phyloP scores from a whole-genome alignment of 208 protist species.

The Acanthamoeba sp. region DNA sequence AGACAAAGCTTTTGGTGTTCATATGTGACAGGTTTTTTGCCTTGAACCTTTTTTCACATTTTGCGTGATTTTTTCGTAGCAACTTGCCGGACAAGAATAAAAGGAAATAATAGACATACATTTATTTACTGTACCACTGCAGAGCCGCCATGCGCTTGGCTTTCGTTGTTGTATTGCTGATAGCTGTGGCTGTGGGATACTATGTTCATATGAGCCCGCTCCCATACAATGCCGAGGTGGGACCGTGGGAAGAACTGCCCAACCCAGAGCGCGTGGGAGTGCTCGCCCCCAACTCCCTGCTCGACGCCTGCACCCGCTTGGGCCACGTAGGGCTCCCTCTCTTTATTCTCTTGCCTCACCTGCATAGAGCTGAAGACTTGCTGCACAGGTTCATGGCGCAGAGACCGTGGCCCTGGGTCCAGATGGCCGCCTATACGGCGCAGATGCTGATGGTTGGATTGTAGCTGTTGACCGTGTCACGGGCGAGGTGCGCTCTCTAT shows the following conservation, averaged over 20 bases:
- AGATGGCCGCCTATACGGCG: not conserved
- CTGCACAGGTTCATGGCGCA: not conserved
- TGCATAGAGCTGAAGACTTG: not conserved
- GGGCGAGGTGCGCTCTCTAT: not conserved
- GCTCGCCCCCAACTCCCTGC: slow-evolving; percentile 19
- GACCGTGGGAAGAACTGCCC: not conserved
- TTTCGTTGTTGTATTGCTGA: not conserved
- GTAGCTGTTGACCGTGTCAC: not conserved
- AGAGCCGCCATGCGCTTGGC: too few species aligned
- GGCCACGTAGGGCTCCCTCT: not conserved
- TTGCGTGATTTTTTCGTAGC: too few species aligned
- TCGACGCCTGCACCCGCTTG: not conserved
- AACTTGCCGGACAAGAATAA: too few species aligned
- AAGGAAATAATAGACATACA: too few species aligned
- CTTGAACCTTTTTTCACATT: too few species aligned
- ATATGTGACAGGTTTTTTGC: too few species aligned
- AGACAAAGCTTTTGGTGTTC: too few species aligned
- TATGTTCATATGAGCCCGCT: not conserved
- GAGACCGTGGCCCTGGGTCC: slow-evolving; percentile 5
- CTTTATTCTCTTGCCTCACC: not conserved
- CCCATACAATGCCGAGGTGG: slow-evolving; percentile 18
- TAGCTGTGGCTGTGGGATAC: not conserved
- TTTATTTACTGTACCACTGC: too few species aligned
- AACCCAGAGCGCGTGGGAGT: not conserved
- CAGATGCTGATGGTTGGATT: not conserved